These are phyloP conservation scores for Phyllosticta citrichinensis DNA, from an alignment of 2,329 filamentous ascomycete species.

Conservation along the genomic window DNA sequence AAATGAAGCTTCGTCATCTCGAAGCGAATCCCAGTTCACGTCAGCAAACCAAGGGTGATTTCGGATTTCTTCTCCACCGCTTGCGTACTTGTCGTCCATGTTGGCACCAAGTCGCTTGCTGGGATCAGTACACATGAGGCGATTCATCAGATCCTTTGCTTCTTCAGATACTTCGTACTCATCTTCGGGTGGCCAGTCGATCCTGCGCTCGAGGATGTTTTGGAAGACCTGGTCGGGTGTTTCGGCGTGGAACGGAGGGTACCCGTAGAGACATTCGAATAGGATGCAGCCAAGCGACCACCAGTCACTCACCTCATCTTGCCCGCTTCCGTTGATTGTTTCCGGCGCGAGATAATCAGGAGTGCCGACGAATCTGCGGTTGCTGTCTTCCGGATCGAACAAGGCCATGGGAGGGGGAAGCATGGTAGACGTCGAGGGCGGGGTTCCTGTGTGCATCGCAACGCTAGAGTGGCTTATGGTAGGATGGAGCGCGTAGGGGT, in stretches of 20 bases:
- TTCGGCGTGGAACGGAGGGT: slow-evolving; percentile 83
- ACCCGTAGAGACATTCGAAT: slow-evolving; percentile 90
- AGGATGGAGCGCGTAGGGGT: slow-evolving; percentile 58
- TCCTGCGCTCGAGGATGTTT: slow-evolving; percentile 81
- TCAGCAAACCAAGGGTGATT: slow-evolving; percentile 80
- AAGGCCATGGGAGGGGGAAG: slow-evolving; percentile 84
- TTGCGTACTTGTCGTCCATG: slow-evolving; percentile 67
- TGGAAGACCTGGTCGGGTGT: slow-evolving; percentile 93
- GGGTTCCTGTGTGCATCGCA: slow-evolving; percentile 46
- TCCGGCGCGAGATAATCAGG: slow-evolving; percentile 96
- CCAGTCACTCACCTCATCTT: slow-evolving; percentile 99
- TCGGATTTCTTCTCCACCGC: slow-evolving; percentile 84
- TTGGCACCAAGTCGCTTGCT: slow-evolving; percentile 77
- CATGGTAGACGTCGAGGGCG: slow-evolving; percentile 62
- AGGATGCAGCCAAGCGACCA: slow-evolving; percentile 99
- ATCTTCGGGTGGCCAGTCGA: slow-evolving; percentile 87
- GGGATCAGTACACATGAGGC: slow-evolving; percentile 76
- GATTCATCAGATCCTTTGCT: slow-evolving; percentile 90
- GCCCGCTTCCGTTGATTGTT: slow-evolving; percentile 87
- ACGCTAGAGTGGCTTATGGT: slow-evolving; percentile 43
- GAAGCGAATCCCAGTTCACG: slow-evolving; percentile 77
- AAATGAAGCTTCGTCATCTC: slow-evolving; percentile 95
- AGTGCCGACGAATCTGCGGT: slow-evolving; percentile 87
- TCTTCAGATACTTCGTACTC: slow-evolving; percentile 67
- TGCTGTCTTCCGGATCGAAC: slow-evolving; percentile 90